Evolutionary conservation across 169 alveolate species (phyloP).

Genomic region (Plasmodium falciparum): DNA sequence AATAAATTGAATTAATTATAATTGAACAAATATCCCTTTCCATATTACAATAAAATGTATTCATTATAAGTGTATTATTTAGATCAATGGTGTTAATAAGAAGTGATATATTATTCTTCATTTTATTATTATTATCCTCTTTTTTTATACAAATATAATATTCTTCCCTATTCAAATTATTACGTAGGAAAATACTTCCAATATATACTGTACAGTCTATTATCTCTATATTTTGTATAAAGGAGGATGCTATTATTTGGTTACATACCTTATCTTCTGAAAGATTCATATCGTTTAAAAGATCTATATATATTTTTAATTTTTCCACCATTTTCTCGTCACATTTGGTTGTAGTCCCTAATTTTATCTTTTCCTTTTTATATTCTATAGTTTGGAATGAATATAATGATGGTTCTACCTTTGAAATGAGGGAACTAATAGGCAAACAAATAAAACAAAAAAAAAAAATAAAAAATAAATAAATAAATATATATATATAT

Average conservation of each 20-base stretch:
- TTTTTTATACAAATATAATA: constrained; percentile 36
- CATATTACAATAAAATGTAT: constrained; percentile 38
- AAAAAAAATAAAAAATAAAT: no score
- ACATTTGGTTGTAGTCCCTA: constrained; percentile 29
- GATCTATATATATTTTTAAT: constrained; percentile 22
- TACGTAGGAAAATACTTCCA: constrained; percentile 17
- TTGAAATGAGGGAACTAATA: constrained; percentile 28
- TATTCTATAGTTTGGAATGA: constrained; percentile 20
- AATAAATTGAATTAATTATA: constrained; percentile 9
- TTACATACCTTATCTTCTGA: constrained; percentile 56
- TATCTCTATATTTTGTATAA: constrained; percentile 26
- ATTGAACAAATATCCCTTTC: constrained; percentile 30
- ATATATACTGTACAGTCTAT: constrained; percentile 24
- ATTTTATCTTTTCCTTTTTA: constrained; percentile 23
- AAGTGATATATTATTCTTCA: constrained; percentile 20
- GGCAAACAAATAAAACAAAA: neutral
- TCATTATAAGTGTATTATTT: constrained; percentile 24
- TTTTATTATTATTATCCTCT: constrained; percentile 8
- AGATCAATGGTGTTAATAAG: constrained; percentile 12
- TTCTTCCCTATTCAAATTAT: constrained; percentile 28
- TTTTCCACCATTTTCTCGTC: constrained; percentile 14
- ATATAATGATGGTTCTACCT: constrained; percentile 7
- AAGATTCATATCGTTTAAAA: constrained; percentile 20
- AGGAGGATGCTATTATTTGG: constrained; percentile 16
- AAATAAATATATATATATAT: no score